Evolutionary conservation across 2,329 filamentous ascomycete species (phyloP).

Genomic region (Epichloe amarillans): DNA sequence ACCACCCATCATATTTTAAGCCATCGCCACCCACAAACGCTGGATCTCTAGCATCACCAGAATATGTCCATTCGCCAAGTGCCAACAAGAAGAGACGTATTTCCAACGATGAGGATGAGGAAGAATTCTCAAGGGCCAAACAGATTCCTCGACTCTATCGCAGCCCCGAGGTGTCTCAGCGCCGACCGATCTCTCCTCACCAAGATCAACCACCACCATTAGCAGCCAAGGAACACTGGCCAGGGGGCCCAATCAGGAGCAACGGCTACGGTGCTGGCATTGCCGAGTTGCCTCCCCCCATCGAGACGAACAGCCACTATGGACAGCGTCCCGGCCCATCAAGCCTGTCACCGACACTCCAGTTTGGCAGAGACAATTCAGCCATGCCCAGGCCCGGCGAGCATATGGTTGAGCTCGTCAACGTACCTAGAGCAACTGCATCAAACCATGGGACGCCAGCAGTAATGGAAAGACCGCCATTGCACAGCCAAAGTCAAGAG

Average conservation of each 20-base stretch:
- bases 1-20: background rate
- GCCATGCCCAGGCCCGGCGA: constrained; percentile 20
- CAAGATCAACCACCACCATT: constrained; percentile 10
- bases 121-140: constrained; percentile 25
- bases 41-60: constrained; percentile 22
- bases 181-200: constrained; percentile 23
- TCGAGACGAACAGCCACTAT: constrained; percentile 22
- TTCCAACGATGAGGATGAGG: constrained; percentile 28
- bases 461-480: constrained; percentile 16
- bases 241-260: constrained; percentile 12
- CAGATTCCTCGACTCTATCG: constrained; percentile 35
- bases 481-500: constrained; percentile 10
- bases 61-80: constrained; percentile 36
- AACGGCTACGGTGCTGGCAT: constrained; percentile 16
- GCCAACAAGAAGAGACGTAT: constrained; percentile 34
- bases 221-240: constrained; percentile 14
- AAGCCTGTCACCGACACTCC: constrained; percentile 24
- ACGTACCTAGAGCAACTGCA: background rate
- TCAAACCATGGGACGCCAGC: background rate
- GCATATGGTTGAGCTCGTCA: background rate
- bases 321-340: constrained; percentile 27
- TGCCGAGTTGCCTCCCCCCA: constrained; percentile 13
- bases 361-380: constrained; percentile 22
- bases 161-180: constrained; percentile 19
- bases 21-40: background rate